These are phyloP conservation scores for Abelmoschus esculentus DNA, from an alignment of 345 rosid species.

Conservation along the genomic window DNA sequence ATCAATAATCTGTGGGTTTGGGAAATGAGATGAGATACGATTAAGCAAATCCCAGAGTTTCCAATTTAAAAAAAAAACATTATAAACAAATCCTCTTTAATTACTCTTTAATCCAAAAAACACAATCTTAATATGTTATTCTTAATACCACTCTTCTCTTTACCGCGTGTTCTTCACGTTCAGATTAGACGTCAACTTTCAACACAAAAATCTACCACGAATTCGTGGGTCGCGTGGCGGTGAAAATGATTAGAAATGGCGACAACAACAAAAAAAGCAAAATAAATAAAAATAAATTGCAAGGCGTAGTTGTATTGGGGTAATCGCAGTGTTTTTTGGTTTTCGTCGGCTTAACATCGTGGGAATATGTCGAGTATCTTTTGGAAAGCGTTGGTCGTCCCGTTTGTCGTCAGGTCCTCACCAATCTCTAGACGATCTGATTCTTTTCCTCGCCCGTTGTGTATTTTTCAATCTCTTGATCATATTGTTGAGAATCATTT, in stretches of 20 bases:
- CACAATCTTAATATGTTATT: neutral
- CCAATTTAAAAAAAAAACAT: constrained; percentile 16
- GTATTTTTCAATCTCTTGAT: constrained; percentile 36
- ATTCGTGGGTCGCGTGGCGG: constrained; percentile 23
- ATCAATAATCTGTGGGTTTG: neutral
- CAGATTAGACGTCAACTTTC: neutral
- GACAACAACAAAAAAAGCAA: neutral
- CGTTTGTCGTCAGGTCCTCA: constrained; percentile 35
- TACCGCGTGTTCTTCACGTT: constrained; percentile 3
- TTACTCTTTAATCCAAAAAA: constrained; percentile 1
- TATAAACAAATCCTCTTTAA: neutral
- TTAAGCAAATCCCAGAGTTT: constrained; percentile 40
- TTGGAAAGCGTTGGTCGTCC: constrained; percentile 90
- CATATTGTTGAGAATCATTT: constrained; percentile 18
- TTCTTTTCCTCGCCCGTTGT: constrained; percentile 33
- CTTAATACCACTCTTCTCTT: neutral
- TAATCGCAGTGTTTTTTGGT: constrained; percentile 21
- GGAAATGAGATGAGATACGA: neutral
- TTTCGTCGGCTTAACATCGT: constrained; percentile 36
- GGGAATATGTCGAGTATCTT: constrained; percentile 46
- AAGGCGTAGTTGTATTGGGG: constrained; percentile 36
- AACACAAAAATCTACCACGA: constrained; percentile 3
- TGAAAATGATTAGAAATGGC: neutral
- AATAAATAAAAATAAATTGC: neutral
- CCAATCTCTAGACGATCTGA: constrained; percentile 79